Evolutionary conservation across 768 basidiomycete species (phyloP), one percentile per base, ranked within the genome.

Genomic region (Coprinopsis sp.): DNA sequence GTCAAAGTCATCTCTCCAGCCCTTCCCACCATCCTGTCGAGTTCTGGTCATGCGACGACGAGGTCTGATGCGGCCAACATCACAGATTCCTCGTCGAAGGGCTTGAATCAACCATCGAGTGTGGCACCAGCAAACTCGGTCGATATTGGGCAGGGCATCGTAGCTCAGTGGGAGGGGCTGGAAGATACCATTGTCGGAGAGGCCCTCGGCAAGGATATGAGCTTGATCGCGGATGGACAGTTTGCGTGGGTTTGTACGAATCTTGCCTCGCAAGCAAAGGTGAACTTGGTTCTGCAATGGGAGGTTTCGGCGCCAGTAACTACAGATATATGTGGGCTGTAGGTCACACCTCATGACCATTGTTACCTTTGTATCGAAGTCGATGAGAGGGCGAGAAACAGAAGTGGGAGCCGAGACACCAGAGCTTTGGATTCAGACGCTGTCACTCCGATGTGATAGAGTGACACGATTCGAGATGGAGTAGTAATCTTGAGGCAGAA

Each of bases 91-190:
- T 3, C 14, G n/a, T 25, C 33, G 45, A 19, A 37, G 12, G 13
- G 21, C 33, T 25, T 25, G 28, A 48, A 42, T 11, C 31, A 33
- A 16, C n/a, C n/a, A 31, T 24, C 24, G 21, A 23, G 19, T 22
- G 14, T 44, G 25, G 33, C 51, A 33, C 21, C 48, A 25, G 52
- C 47, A 43, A 36, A 47, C 5, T 47, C 56, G 3, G 51, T 68
- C 11, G 59, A 55, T 31, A 54, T 65, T 2, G 43, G 54, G 1
- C 37, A 57, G 2, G 62, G 62, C 1, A 59, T 71, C 12, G 43
- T 58, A 5, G 70, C 66, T 6, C 67, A 69, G 46, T 72, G 70
- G 70, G 64, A 66, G 31, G 65, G 65, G 62, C 58, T 2, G 66
- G 36, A 33, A 2, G 62, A 58, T 47, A 53, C 55, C 3, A 56